Base-by-base conservation (phyloP, 2,329 filamentous ascomycete genomes). In the Claviceps sp. region DNA sequence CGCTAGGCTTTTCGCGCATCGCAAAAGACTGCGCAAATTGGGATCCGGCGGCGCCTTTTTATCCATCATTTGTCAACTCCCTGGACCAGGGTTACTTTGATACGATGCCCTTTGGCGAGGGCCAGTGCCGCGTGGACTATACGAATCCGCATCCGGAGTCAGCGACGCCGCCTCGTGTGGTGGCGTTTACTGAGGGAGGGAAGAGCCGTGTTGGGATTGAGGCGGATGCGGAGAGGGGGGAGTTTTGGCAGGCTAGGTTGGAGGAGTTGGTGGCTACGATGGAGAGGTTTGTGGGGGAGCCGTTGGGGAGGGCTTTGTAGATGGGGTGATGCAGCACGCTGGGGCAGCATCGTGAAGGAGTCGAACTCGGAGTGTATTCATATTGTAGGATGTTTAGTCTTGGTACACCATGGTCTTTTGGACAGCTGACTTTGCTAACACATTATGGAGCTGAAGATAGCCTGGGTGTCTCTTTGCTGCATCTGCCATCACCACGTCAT, bases 21-120 rank as follows among this genome's bases (percentile, higher is more conserved):
- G 45, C 54, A 14, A 38, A 50, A 7, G 54, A 62, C 1, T 63
- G 60, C 38, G 58, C 59, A 2, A 24, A 46, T 14, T 63, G 61
- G 61, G 51, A 56, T 0, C 18, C 53, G 1, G 47, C 48, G 0
- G 54, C 55, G 2, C 22, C 24, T 14, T 63, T 63, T 53, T 63
- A 57, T 22, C 49, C 56, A 1, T 63, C 61, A 0, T 62, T 63
- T 38, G 60, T 61, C 14, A 63, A 63, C 47, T 60, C 62, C 24
- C 59, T 63, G 30, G 61, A 63, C 48, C 55, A 56, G 20, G 60
- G 62, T 43, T 62, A 59, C 52, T 63, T 63, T 30, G 61, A 63
- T 50, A 47, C 55, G 2, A 57, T 63, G 46, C 60, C 61, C 0
- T 62, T 63, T 48, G 61, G 61, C 16, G 55, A 56, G 26, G 59